These are phyloP conservation scores for Zarea fungicola DNA, from an alignment of 2,329 filamentous ascomycete species.

Conservation along the genomic window DNA sequence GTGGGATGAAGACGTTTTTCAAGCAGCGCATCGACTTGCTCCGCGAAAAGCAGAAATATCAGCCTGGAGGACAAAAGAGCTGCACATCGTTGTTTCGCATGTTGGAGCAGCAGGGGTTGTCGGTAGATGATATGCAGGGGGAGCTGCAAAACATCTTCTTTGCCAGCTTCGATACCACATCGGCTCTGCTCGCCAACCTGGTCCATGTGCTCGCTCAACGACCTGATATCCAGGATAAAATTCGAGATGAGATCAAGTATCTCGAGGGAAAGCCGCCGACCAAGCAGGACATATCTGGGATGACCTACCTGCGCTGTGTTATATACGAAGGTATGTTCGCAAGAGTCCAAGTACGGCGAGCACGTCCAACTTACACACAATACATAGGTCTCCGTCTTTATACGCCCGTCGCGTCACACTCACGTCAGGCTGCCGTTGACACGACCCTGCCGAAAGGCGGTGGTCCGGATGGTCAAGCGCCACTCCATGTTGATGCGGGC, in stretches of 20 bases:
- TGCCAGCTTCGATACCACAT: slow-evolving; percentile 12
- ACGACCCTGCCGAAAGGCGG: slow-evolving; percentile 48
- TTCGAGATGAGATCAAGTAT: not conserved
- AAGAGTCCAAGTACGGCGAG: not conserved
- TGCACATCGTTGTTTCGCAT: slow-evolving; percentile 7
- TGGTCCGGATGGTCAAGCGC: slow-evolving; percentile 40
- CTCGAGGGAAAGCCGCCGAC: not conserved
- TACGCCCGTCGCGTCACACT: slow-evolving; percentile 28
- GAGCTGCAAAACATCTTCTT: slow-evolving; percentile 14
- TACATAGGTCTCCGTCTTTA: slow-evolving; percentile 6
- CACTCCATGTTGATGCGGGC: slow-evolving; percentile 45
- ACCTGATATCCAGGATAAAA: not conserved
- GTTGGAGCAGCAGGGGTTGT: slow-evolving; percentile 3
- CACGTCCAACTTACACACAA: not conserved
- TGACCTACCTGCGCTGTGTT: slow-evolving; percentile 6
- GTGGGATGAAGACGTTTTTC: slow-evolving; percentile 12
- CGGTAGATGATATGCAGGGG: slow-evolving; percentile 5
- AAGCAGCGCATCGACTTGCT: slow-evolving; percentile 7
- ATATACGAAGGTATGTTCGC: slow-evolving; percentile 4
- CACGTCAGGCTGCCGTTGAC: slow-evolving; percentile 32
- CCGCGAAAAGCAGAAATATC: not conserved
- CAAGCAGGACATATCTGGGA: slow-evolving; percentile 1
- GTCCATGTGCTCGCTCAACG: slow-evolving; percentile 2
- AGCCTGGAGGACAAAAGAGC: not conserved
- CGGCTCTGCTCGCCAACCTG: slow-evolving; percentile 7